Conservation (phyloP, 2,329 filamentous ascomycete species). For the Fusarium hainanense region DNA sequence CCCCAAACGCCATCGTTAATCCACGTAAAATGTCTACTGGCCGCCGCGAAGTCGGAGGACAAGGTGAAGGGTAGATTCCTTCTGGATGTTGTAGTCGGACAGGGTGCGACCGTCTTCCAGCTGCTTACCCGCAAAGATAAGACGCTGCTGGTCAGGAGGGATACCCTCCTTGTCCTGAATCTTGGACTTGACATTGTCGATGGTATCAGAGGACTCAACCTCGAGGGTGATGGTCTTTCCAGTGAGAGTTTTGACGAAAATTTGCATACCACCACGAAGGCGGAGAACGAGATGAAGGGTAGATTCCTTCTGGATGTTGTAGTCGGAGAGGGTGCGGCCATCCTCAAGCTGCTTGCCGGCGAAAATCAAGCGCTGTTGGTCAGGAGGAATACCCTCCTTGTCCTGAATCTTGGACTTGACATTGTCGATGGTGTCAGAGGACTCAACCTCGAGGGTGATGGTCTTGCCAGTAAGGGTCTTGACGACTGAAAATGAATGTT, state of each 20-base stretch:
- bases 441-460: slow-evolving; percentile 91
- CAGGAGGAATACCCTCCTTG: slow-evolving; percentile 95
- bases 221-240: slow-evolving; percentile 96
- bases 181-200: slow-evolving; percentile 94
- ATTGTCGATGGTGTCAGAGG: slow-evolving; percentile 92
- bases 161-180: slow-evolving; percentile 96
- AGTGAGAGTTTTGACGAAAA: slow-evolving; percentile 87
- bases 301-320: slow-evolving; percentile 95
- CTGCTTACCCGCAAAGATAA: slow-evolving; percentile 95
- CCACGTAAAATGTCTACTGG: slow-evolving; percentile 49
- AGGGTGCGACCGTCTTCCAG: slow-evolving; percentile 91
- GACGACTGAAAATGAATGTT: slow-evolving; percentile 61
- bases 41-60: slow-evolving; percentile 90
- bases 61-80: slow-evolving; percentile 84
- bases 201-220: slow-evolving; percentile 89
- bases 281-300: slow-evolving; percentile 88
- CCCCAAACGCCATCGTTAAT: slow-evolving; percentile 68
- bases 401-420: slow-evolving; percentile 98
- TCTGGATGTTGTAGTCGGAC: slow-evolving; percentile 97
- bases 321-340: slow-evolving; percentile 87
- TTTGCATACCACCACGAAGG: slow-evolving; percentile 90
- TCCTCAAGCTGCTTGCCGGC: slow-evolving; percentile 97
- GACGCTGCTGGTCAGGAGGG: slow-evolving; percentile 91
- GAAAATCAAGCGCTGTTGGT: slow-evolving; percentile 95
- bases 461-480: slow-evolving; percentile 94